Percentiles rank a stretch among this genome's conserved stretches.
phyloP scores from a whole-genome alignment of 345 rosid species.

The Camelina sativa region DNA sequence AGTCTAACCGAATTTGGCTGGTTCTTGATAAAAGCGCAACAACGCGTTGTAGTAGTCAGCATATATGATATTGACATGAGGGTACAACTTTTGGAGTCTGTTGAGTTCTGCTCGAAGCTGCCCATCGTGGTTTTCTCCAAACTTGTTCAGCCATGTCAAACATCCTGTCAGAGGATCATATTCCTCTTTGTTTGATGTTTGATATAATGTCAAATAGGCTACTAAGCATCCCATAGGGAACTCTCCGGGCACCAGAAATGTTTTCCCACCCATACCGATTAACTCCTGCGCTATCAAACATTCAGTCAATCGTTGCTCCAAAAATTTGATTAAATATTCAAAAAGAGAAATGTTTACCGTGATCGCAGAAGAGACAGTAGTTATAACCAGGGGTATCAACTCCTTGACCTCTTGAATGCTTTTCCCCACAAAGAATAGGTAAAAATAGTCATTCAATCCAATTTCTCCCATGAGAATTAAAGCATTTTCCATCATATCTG shows the following conservation, averaged over 20 bases:
- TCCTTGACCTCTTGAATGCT: conserved; percentile 33
- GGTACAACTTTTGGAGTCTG: conserved; percentile 38
- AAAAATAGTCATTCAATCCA: conserved; percentile 61
- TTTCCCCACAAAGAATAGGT: conserved; percentile 30
- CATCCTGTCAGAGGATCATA: conserved; percentile 57
- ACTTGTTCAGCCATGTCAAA: conserved; percentile 49
- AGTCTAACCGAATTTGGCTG: conserved; percentile 46
- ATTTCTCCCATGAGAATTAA: conserved; percentile 64
- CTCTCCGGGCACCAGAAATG: conserved; percentile 56
- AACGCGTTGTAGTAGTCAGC: conserved; percentile 50
- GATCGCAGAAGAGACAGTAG: conserved; percentile 45
- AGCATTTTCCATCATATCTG: conserved; percentile 42
- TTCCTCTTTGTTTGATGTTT: conserved; percentile 36
- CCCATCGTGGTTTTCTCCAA: conserved; percentile 44
- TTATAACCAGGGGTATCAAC: conserved; percentile 48
- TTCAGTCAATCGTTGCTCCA: no score
- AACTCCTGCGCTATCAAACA: conserved; percentile 40
- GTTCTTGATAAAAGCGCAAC: conserved; percentile 34
- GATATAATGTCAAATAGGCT: conserved; percentile 36
- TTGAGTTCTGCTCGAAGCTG: conserved; percentile 46
- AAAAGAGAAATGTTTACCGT: conserved; percentile 38
- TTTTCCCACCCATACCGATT: conserved; percentile 52
- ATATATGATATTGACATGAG: conserved; percentile 49
- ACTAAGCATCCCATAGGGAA: conserved; percentile 51
- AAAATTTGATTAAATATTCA: not conserved